Evolutionary conservation across 1,284 basidiomycete species (phyloP).

Genomic region (Fomes fomentarius): DNA sequence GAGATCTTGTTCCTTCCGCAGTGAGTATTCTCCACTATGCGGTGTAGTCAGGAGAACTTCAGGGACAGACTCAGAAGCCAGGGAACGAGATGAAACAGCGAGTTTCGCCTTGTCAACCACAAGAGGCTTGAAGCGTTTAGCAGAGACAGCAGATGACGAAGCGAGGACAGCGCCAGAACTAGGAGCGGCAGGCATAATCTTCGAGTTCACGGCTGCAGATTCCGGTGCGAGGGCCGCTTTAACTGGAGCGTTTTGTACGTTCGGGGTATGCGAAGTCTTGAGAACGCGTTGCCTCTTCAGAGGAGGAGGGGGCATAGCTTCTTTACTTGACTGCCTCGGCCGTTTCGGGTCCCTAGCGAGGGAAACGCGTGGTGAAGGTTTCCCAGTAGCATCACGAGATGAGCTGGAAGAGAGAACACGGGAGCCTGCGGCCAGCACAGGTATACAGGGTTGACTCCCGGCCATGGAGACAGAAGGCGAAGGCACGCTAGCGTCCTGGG

Average conservation of each 20-base stretch:
- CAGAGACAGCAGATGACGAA: slow-evolving; percentile 1
- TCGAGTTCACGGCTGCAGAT: background rate
- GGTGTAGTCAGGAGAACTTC: too few relatives aligned
- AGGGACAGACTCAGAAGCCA: background rate
- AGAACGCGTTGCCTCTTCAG: slow-evolving; percentile 12
- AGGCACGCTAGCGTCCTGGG: too few relatives aligned
- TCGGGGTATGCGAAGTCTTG: background rate
- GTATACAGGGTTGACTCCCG: too few relatives aligned
- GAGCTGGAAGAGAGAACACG: background rate
- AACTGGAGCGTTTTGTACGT: background rate
- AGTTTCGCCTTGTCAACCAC: slow-evolving; percentile 27
- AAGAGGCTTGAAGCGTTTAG: slow-evolving; percentile 41
- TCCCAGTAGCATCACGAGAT: background rate
- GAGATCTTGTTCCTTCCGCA: background rate
- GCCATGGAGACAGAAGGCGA: too few relatives aligned
- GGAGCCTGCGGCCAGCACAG: background rate
- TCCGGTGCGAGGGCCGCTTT: too few relatives aligned
- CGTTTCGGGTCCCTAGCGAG: background rate
- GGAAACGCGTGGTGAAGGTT: background rate
- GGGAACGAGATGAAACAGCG: background rate
- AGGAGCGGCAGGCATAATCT: background rate
- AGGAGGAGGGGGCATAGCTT: slow-evolving; percentile 4
- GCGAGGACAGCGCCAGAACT: too few relatives aligned
- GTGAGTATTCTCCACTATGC: background rate
- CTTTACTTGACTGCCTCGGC: background rate